Evolutionary conservation across 108 stramenopile species (phyloP), one percentile per base, ranked within the genome.

Genomic region (Nitzschia sp.): DNA sequence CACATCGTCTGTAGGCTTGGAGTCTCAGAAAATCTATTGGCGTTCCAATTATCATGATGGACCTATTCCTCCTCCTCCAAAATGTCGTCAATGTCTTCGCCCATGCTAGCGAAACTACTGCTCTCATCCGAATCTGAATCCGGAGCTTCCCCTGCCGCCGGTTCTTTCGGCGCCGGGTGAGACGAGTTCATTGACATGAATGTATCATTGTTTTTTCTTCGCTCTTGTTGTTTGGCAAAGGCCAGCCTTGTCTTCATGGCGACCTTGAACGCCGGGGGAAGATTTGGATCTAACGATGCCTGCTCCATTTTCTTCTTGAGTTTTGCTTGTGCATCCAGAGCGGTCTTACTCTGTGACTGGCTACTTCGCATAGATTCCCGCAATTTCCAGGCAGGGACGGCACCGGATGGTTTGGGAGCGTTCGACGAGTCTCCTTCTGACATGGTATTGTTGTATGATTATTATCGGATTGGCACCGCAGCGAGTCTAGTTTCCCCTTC

Each of bases 311-410:
- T 64, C 34, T 64, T 64, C 31, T 64, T 64, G 19, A 64, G 28
- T 4, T 11, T 17, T 30, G 15, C 47, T 33, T 52, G 47, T 31
- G 47, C 33, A 48, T 64, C 63, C n/a, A 47, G 63, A 15, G 16
- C n/a, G 33, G 28, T 27, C 22, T 11, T n/a, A 16, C 17, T 15
- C 0, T 17, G 22, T 15, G 3, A 9, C 27, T 17, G 3, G 16
- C 58, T 45, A 16, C 15, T 11, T 45, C 15, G 15, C 68, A 69
- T 69, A 13, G 50, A 38, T 45, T 58, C 17, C 45, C 68, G 15
- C 16, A 69, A 53, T 48, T 69, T 69, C 68, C 68, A 69, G 27
- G 68, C 68, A 29, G 68, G 68, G 47, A 69, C 36, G 26, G 68
- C 63, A 25, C 38, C 61, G 19, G 48, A 8, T 11, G 48, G 48